Conservation (phyloP, 2,329 filamentous ascomycete genomes). For the Penicillium palitans region DNA sequence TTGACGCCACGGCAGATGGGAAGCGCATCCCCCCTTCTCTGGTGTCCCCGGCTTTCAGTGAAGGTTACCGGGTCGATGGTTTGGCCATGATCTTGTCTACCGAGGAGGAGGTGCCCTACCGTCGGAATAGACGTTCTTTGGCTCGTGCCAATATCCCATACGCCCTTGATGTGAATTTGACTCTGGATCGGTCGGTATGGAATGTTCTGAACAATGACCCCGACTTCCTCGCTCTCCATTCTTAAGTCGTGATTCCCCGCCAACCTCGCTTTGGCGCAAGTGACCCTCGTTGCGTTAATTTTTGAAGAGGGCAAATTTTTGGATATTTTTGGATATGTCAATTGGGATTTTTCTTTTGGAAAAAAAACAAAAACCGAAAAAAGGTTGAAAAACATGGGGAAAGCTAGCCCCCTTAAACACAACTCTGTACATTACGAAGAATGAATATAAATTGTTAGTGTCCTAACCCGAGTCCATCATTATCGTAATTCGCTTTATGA, state of each 20-base stretch:
- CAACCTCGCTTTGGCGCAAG: no score
- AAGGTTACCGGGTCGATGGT: neutral
- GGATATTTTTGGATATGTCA: neutral
- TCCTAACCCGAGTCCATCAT: neutral
- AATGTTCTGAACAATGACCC: neutral
- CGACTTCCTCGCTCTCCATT: neutral
- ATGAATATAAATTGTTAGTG: neutral
- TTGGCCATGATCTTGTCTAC: conserved; percentile 3
- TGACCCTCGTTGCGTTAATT: no score
- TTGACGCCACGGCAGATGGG: neutral
- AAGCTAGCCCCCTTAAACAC: no score
- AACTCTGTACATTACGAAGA: neutral
- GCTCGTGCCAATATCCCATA: neutral
- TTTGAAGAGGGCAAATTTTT: no score
- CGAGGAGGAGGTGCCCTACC: neutral
- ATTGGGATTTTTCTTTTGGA: neutral
- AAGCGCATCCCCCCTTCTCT: neutral
- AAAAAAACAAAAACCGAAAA: neutral
- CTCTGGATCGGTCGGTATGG: neutral
- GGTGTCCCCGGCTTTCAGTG: neutral
- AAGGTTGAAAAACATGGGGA: neutral
- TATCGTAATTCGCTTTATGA: no score
- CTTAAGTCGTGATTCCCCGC: neutral
- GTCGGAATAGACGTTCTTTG: neutral
- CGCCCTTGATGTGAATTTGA: conserved; percentile 1